Evolutionary conservation across 169 alveolate genomes (phyloP), one percentile per base, ranked within the genome.

Genomic region (Plasmodium yoelii): DNA sequence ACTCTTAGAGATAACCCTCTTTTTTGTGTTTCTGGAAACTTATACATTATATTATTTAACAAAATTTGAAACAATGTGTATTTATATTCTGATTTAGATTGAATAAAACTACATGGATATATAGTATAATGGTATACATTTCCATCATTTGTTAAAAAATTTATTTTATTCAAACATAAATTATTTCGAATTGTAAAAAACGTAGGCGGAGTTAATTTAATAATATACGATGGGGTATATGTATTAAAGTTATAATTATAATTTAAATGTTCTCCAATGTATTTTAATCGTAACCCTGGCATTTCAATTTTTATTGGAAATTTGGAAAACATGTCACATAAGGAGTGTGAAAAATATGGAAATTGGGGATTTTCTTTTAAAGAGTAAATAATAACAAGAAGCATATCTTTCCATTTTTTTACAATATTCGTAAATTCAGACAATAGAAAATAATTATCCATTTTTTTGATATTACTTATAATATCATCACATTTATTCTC

Each of bases 121-220:
- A 69, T 19, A 15, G 75, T 70, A 63, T 69, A 86, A 59, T 86
- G 53, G 61, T 65, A 51, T 22, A 57, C 51, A 86, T 86, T 86
- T 70, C 91, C 91, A 57, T 86, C 87, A 55, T 51, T 70, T n/a
- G 70, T 71, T 44, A 70, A 46, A 63, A 86, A 86, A 51, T 77
- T 86, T 49, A 86, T 60, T 51, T 72, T 86, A 60, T 69, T 68
- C 26, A 86, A 57, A 65, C 64, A 42, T 13, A 2, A 28, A 53
- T 69, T 70, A 13, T 60, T 82, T 60, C 47, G 0, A 22, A 42
- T 42, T 13, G 55, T 86, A 12, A 57, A 51, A 7, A 51, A 19
- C 22, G 71, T 44, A 0, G 74, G 67, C 39, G 64, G 26, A 51
- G 69, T 68, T 28, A 86, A n/a, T 24, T 53, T 68, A 10, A 71